Evolutionary conservation across 2,329 filamentous ascomycete genomes (phyloP), one percentile per base, ranked within the genome.

Genomic region (Fusarium virguliforme): DNA sequence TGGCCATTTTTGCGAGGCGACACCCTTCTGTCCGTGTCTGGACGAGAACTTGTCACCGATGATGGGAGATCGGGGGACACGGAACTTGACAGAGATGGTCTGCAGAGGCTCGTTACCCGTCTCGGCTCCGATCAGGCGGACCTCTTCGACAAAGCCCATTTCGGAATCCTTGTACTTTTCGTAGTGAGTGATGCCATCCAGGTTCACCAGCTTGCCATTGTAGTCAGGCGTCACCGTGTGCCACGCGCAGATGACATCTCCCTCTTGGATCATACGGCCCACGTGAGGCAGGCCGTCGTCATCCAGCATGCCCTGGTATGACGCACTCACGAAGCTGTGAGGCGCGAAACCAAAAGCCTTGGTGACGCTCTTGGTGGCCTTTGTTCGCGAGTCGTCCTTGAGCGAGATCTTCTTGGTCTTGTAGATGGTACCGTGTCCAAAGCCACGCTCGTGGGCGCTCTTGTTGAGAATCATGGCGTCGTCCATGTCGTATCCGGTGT

Each of bases 391-490:
- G 68, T 95, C 93, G 58, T 97, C 94, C 75, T 94, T 92, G 18
- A 98, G 87, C 37, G 92, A 90, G 78, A 96, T 91, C 78, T 97
- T 93, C 83, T 98, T 97, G 8, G 94, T 97, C 85, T 99, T 99
- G 87, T 98, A 99, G 75, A 99, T 94, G 6, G 95, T 97, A 61
- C 96, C 96, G 77, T 98, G 91, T 38, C 94, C 95, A 77, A 99
- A 98, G 13, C 96, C 96, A 74, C 96, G 91, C 82, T 99, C 96
- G 81, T 98, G 94, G 3, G 95, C 91, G 22, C 94, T 97, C 81
- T 98, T 98, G 86, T 98, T 98, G 79, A 99, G 87, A 79, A 99
- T 98, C 95, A 98, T 98, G 79, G 96, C 96, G 83, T 99, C 96
- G 86, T 99, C 96, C 96, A 99, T 99, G 87, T 99, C 96, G 83